phyloP scores from a whole-genome alignment of 139 green algal genomes.

The Yamagishiella unicocca region DNA sequence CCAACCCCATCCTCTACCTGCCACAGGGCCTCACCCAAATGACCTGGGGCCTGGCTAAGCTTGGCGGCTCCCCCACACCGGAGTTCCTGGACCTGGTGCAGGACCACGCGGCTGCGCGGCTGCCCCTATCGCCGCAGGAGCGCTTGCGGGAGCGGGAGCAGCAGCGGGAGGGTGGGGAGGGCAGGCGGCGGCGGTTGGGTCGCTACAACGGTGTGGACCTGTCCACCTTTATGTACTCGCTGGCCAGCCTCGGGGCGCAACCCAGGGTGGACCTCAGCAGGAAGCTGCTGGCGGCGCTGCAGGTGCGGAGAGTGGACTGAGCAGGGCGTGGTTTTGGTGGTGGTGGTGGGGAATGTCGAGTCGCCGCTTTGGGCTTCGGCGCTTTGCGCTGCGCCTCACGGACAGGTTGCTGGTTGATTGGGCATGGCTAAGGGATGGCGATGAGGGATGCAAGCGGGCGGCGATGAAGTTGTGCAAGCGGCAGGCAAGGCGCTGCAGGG shows the following conservation, averaged over 20 bases:
- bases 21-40: conserved; percentile 34
- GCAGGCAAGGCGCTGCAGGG: too few relatives aligned
- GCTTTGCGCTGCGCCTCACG: too few relatives aligned
- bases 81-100: background rate
- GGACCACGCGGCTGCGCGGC: background rate
- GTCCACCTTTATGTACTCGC: conserved; percentile 8
- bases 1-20: background rate
- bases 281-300: conserved; percentile 9
- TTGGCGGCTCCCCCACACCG: conserved; percentile 1
- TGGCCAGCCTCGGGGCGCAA: background rate
- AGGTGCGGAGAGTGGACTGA: too few relatives aligned
- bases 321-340: too few relatives aligned
- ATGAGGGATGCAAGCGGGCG: too few relatives aligned
- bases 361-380: too few relatives aligned
- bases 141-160: background rate
- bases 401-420: too few relatives aligned
- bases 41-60: conserved; percentile 32
- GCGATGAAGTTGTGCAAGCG: too few relatives aligned
- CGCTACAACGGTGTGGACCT: conserved; percentile 21
- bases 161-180: background rate
- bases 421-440: too few relatives aligned
- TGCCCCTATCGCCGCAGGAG: background rate
- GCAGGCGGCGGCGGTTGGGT: background rate
- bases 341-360: too few relatives aligned
- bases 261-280: background rate